phyloP scores from a whole-genome alignment of 306 rosid genomes.

The Alnus rubra region DNA sequence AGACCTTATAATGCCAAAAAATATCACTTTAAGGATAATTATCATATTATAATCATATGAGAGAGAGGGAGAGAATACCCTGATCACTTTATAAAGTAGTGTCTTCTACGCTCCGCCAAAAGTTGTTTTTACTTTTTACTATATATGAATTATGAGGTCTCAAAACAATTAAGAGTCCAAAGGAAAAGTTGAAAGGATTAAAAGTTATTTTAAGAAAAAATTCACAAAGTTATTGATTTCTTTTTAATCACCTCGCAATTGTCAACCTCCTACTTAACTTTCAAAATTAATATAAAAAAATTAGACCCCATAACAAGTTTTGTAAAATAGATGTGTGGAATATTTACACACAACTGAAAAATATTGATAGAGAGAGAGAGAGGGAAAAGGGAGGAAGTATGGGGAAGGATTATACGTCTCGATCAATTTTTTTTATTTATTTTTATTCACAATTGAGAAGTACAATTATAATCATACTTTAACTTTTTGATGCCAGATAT shows the following conservation, averaged over 20 bases:
- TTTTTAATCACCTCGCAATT: background rate
- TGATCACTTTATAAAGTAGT: too few species aligned
- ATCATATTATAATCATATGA: background rate
- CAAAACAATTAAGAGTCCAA: background rate
- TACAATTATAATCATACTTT: slow-evolving; percentile 45
- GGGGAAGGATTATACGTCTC: background rate
- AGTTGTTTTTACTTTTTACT: background rate
- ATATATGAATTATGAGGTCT: background rate
- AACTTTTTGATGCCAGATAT: slow-evolving; percentile 19
- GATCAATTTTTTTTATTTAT: background rate
- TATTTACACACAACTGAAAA: background rate
- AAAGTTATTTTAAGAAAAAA: background rate
- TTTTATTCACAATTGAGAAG: slow-evolving; percentile 37
- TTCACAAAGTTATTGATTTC: background rate
- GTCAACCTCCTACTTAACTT: background rate
- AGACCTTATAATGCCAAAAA: background rate
- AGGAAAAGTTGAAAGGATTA: background rate
- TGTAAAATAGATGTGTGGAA: background rate
- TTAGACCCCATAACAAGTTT: background rate
- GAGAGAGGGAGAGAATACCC: too few species aligned
- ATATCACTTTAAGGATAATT: background rate
- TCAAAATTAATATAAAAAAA: background rate
- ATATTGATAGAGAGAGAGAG: too few species aligned
- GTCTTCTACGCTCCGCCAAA: too few species aligned
- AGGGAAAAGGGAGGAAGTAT: background rate